A percentile compares a stretch with the other conserved stretches of the same genome.
These are phyloP conservation scores for Pontederia crassipes DNA, from an alignment of 176 grass and related monocot genomes.

Conservation along the genomic window DNA sequence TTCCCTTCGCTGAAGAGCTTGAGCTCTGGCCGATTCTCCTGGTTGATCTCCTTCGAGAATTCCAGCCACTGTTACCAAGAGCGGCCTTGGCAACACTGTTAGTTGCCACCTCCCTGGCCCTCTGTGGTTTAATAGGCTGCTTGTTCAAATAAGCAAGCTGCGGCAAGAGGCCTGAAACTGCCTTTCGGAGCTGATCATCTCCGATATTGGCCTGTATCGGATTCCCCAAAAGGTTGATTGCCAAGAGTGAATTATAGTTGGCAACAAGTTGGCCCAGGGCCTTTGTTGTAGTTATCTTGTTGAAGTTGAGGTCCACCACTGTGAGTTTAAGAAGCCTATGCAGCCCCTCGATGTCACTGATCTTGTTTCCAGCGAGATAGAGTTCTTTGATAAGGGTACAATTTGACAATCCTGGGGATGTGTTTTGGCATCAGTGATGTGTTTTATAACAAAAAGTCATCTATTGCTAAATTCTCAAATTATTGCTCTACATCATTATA, in stretches of 20 bases:
- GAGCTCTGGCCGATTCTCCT: conserved; percentile 25
- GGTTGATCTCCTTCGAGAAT: conserved; percentile 28
- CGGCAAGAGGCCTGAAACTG: conserved; percentile 52
- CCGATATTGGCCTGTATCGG: conserved; percentile 58
- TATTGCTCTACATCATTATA: no score
- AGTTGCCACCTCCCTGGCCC: conserved; percentile 38
- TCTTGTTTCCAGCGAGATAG: conserved; percentile 84
- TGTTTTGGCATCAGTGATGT: no score
- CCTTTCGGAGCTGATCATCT: conserved; percentile 58
- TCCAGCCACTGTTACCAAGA: conserved; percentile 33
- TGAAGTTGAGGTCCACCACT: conserved; percentile 74
- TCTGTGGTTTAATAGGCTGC: conserved; percentile 54
- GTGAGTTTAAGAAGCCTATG: conserved; percentile 74
- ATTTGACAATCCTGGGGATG: conserved; percentile 46
- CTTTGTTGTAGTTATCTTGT: conserved; percentile 60
- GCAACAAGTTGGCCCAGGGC: conserved; percentile 77
- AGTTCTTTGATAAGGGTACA: conserved; percentile 72
- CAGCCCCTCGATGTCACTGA: conserved; percentile 74
- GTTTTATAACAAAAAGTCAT: no score
- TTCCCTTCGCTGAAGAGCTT: conserved; percentile 1
- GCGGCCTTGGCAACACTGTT: conserved; percentile 68
- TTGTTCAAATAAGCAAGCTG: conserved; percentile 62
- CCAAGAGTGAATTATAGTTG: conserved; percentile 72
- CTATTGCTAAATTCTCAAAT: no score
- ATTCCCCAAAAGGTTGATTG: conserved; percentile 68